These are phyloP conservation scores for Casuarina cunninghamiana DNA, from an alignment of 306 rosid species.

Conservation along the genomic window DNA sequence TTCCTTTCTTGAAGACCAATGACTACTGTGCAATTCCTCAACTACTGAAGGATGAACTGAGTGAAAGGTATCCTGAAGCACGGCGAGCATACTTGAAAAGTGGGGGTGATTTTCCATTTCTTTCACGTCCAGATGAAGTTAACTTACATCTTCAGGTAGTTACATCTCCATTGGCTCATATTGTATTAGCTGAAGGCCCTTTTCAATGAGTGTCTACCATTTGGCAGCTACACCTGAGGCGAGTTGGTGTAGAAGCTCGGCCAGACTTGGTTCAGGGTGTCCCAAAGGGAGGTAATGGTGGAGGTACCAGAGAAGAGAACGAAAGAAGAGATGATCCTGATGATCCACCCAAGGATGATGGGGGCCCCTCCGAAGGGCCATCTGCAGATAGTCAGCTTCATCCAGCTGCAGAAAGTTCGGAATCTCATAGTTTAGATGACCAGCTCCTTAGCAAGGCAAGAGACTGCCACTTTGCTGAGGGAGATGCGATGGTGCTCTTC, in stretches of 20 bases:
- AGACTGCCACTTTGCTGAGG: conserved; percentile 27
- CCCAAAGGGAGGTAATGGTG: conserved; percentile 68
- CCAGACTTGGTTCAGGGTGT: conserved; percentile 61
- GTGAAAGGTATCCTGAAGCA: conserved; percentile 89
- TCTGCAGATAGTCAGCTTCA: conserved; percentile 47
- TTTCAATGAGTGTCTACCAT: conserved; percentile 22
- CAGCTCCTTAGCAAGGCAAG: conserved; percentile 49
- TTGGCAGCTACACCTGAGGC: conserved; percentile 80
- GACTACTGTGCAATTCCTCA: conserved; percentile 96
- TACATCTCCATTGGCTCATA: conserved; percentile 13
- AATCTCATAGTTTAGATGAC: conserved; percentile 52
- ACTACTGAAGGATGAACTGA: conserved; percentile 81
- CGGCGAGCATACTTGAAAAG: conserved; percentile 81
- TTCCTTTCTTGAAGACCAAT: conserved; percentile 64
- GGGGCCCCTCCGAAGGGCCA: conserved; percentile 44
- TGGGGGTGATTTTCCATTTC: conserved; percentile 98
- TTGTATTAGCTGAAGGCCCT: conserved; percentile 13
- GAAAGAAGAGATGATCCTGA: conserved; percentile 50
- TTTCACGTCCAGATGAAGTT: conserved; percentile 98
- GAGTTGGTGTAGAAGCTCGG: conserved; percentile 91
- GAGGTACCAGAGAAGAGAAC: conserved; percentile 62
- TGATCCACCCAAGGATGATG: conserved; percentile 50
- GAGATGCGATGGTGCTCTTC: conserved; percentile 23
- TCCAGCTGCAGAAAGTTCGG: conserved; percentile 64
- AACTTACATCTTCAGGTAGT: conserved; percentile 94